Base-by-base conservation (phyloP, 2,329 filamentous ascomycete genomes). In the Stenocarpella maydis region DNA sequence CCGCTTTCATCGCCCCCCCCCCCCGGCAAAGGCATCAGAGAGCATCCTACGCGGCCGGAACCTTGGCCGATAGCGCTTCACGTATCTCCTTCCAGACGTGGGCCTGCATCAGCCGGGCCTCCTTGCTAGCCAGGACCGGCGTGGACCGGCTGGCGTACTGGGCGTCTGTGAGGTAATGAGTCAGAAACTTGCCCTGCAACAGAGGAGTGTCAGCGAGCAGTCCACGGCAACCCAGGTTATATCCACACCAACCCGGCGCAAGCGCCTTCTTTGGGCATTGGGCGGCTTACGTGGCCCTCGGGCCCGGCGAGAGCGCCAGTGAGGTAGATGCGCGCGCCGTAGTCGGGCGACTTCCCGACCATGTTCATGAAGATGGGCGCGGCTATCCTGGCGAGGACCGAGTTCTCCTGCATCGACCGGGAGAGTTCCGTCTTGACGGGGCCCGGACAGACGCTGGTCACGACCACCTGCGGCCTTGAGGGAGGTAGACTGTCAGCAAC, bases 381-480 rank as follows among this genome's bases (percentile, higher is more conserved):
- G 4, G 41, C 41, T 19, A 65, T 19, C n/a, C 55, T 55, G 21
- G 61, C 24, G 34, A 65, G 5, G 9, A 61, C 0, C 21, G 68
- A 70, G 17, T 49, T 34, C 17, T 67, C 68, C 49, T 61, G 63
- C 49, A 71, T 41, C 17, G 68, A 64, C 31, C 64, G 68, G 6
- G 68, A 50, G 19, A 71, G 24, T n/a, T 70, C 68, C 9, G 70
- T 71, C 41, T 43, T 28, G 41, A 71, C 70, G 14, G 63, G 17
- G 31, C 70, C 70, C 8, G 70, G 70, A 26, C 70, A 71, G 50
- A 69, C 52, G 19, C 43, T 58, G 19, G 54, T 71, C 17, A 71
- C 26, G 50, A 78, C 74, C 49, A 77, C 75, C 26, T 76, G 70
- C 6, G 76, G 76, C 9, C 75, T 76, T 76, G 31, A 4, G 28